Percentiles rank a stretch among this genome's conserved stretches.
Conservation (phyloP, 2,329 filamentous ascomycete species). For the Aureobasidium uvarum region DNA sequence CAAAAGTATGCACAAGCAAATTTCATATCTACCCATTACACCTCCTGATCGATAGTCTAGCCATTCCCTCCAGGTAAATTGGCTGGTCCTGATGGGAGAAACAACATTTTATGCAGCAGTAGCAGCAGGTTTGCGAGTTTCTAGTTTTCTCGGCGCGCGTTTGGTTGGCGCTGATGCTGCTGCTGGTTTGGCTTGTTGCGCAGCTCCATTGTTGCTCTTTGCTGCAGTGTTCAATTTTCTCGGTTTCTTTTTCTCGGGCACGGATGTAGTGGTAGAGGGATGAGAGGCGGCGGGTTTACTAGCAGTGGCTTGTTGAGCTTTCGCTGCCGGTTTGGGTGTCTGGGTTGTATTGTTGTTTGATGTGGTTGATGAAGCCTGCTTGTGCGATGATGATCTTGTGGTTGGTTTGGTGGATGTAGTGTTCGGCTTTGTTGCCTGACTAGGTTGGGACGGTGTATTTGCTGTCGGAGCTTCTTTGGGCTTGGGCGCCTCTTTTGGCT, state of each 20-base stretch:
- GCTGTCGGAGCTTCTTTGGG: neutral
- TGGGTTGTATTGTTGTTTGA: neutral
- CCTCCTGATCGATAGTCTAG: no score
- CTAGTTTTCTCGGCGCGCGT: conserved; percentile 35
- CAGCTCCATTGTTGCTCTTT: conserved; percentile 24
- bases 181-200: neutral
- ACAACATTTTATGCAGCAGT: neutral
- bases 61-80: no score
- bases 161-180: conserved; percentile 15
- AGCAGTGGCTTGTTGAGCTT: conserved; percentile 19
- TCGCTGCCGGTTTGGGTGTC: conserved; percentile 19
- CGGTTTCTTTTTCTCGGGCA: conserved; percentile 32
- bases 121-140: conserved; percentile 31
- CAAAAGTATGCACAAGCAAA: no score
- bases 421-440: conserved; percentile 7
- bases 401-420: neutral
- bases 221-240: conserved; percentile 32
- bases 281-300: conserved; percentile 28
- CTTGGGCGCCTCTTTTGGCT: conserved; percentile 4
- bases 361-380: neutral
- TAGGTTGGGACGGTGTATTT: conserved; percentile 9
- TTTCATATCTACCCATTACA: no score
- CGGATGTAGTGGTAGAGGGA: conserved; percentile 22
- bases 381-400: neutral
- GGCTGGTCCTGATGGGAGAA: neutral